A percentile compares a stretch with the other conserved stretches of the same genome.
Conservation (phyloP, 441 rosid species). For the Jatropha podagrica region DNA sequence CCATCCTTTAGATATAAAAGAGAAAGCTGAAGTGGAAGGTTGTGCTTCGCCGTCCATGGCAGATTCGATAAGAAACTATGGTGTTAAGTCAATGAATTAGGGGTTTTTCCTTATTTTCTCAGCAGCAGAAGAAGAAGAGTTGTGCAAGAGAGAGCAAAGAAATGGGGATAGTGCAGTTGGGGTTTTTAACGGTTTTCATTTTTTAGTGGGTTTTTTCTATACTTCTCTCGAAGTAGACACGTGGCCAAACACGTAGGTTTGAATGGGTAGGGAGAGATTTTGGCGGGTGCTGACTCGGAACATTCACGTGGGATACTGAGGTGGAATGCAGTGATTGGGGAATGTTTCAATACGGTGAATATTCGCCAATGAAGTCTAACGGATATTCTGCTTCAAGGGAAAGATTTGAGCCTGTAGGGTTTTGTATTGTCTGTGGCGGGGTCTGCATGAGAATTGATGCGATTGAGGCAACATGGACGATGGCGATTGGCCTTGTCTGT, state of each 20-base stretch:
- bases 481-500: background rate
- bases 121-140: conserved; percentile 2
- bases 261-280: background rate
- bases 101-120: conserved; percentile 9
- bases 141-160: background rate
- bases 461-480: background rate
- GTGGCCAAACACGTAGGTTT: conserved; percentile 31
- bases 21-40: conserved; percentile 60
- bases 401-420: background rate
- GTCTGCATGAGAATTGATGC: background rate
- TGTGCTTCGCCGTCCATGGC: conserved; percentile 37
- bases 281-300: conserved; percentile 24
- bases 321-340: conserved; percentile 23
- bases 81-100: background rate
- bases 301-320: background rate
- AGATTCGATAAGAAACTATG: conserved; percentile 9
- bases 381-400: background rate
- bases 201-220: conserved; percentile 12
- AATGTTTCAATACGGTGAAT: conserved; percentile 16
- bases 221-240: conserved; percentile 33
- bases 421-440: background rate
- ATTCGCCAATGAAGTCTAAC: background rate
- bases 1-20: conserved; percentile 84
- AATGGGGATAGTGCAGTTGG: background rate
- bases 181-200: conserved; percentile 40